Evolutionary conservation across 2,329 filamentous ascomycete species (phyloP).

Genomic region (Arthroderma sp.): DNA sequence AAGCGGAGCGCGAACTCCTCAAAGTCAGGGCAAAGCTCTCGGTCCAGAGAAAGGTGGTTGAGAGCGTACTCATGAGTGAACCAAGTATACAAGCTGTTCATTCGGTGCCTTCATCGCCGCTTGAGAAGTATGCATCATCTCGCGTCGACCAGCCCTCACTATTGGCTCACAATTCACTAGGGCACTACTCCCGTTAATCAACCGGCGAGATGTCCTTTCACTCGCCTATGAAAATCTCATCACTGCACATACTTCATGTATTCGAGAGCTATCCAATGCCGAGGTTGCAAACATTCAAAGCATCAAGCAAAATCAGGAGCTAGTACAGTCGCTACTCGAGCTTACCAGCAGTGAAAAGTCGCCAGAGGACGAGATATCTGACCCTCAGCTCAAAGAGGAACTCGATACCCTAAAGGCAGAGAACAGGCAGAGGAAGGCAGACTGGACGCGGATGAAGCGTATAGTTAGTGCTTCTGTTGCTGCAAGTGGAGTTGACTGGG

Average conservation of each 20-base stretch:
- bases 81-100: constrained; percentile 70
- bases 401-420: constrained; percentile 48
- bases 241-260: constrained; percentile 40
- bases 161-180: constrained; percentile 30
- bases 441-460: constrained; percentile 65
- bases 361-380: constrained; percentile 41
- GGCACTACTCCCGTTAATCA: constrained; percentile 54
- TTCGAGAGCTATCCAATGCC: constrained; percentile 43
- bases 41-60: constrained; percentile 56
- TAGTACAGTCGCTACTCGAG: constrained; percentile 51
- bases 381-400: constrained; percentile 43
- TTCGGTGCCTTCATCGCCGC: constrained; percentile 49
- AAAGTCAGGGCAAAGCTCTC: constrained; percentile 59
- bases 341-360: constrained; percentile 48
- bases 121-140: constrained; percentile 50
- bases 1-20: constrained; percentile 53
- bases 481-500: constrained; percentile 76
- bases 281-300: constrained; percentile 48
- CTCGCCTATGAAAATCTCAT: constrained; percentile 51
- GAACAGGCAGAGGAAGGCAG: constrained; percentile 50
- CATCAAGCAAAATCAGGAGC: constrained; percentile 49
- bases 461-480: constrained; percentile 66
- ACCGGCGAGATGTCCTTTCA: constrained; percentile 56
- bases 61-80: constrained; percentile 58
- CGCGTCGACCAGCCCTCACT: background rate